A percentile compares a stretch with the other conserved stretches of the same genome.
Conservation (phyloP, 345 rosid species). For the Populus simonii region DNA sequence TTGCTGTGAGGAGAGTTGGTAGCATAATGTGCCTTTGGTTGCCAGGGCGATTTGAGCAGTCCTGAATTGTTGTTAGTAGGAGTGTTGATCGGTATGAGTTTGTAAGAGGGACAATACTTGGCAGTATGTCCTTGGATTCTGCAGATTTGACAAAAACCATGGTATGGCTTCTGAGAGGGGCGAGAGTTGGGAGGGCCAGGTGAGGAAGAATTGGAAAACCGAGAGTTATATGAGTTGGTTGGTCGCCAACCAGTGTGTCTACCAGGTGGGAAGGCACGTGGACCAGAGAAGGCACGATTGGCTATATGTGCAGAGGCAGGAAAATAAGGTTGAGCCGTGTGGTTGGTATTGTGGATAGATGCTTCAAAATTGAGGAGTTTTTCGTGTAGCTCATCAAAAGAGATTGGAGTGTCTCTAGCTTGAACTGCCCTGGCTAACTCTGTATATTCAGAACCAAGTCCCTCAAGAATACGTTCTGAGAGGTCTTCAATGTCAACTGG, state of each 20-base stretch:
- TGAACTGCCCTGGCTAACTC: not conserved
- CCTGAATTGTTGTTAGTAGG: too few species aligned
- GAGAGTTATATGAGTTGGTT: too few species aligned
- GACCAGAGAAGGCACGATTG: too few species aligned
- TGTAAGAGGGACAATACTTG: not conserved
- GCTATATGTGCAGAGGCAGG: too few species aligned
- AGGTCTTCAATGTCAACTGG: not conserved
- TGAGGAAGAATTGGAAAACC: too few species aligned
- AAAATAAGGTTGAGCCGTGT: too few species aligned
- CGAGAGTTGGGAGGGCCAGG: too few species aligned
- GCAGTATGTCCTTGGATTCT: not conserved
- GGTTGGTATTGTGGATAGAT: not conserved
- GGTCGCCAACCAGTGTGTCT: too few species aligned
- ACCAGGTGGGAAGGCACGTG: too few species aligned
- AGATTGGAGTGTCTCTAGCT: not conserved
- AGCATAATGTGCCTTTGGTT: too few species aligned
- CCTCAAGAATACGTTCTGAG: not conserved
- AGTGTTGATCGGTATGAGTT: not conserved
- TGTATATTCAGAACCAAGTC: not conserved
- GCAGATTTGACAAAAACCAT: not conserved
- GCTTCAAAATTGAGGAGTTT: not conserved
- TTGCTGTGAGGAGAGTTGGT: too few species aligned
- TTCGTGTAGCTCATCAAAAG: not conserved
- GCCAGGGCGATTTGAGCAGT: too few species aligned
- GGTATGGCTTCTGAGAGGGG: not conserved